phyloP scores from a whole-genome alignment of 2,329 filamentous ascomycete genomes.

The Stagonosporopsis rhizophila region DNA sequence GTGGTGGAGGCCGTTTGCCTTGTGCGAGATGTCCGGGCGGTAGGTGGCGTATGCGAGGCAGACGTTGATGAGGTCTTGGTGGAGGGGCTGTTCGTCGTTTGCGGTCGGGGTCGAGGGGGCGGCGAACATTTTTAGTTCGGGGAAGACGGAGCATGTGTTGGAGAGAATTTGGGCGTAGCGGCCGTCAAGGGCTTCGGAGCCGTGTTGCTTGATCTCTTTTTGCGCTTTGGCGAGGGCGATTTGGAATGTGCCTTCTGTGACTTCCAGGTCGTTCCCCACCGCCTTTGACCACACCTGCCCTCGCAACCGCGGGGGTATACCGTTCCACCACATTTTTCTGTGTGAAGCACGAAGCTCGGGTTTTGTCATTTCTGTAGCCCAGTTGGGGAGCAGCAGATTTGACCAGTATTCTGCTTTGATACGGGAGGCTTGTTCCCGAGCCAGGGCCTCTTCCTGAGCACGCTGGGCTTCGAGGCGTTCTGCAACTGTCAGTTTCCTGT shows the following conservation, averaged over 20 bases:
- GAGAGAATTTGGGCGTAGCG: slow-evolving; percentile 39
- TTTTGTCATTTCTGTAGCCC: slow-evolving; percentile 69
- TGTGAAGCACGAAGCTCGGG: slow-evolving; percentile 38
- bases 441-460: slow-evolving; percentile 59
- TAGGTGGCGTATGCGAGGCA: slow-evolving; percentile 83
- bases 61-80: slow-evolving; percentile 73
- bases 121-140: slow-evolving; percentile 76
- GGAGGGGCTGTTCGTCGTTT: slow-evolving; percentile 66
- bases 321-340: slow-evolving; percentile 82
- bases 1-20: slow-evolving; percentile 69
- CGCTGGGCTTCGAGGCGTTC: slow-evolving; percentile 44
- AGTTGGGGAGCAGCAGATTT: slow-evolving; percentile 76
- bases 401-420: slow-evolving; percentile 71
- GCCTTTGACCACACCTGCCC: slow-evolving; percentile 74
- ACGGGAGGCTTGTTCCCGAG: slow-evolving; percentile 59
- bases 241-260: slow-evolving; percentile 71
- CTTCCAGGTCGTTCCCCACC: slow-evolving; percentile 75
- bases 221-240: slow-evolving; percentile 73
- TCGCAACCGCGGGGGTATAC: slow-evolving; percentile 73
- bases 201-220: slow-evolving; percentile 64
- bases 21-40: slow-evolving; percentile 78
- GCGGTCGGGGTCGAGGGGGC: slow-evolving; percentile 35
- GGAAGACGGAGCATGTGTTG: slow-evolving; percentile 73
- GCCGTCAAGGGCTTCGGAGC: slow-evolving; percentile 47
- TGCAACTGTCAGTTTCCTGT: slow-evolving; percentile 24